These are phyloP conservation scores for Epichloe uncinata DNA, from an alignment of 2,329 filamentous ascomycete species.

Conservation along the genomic window DNA sequence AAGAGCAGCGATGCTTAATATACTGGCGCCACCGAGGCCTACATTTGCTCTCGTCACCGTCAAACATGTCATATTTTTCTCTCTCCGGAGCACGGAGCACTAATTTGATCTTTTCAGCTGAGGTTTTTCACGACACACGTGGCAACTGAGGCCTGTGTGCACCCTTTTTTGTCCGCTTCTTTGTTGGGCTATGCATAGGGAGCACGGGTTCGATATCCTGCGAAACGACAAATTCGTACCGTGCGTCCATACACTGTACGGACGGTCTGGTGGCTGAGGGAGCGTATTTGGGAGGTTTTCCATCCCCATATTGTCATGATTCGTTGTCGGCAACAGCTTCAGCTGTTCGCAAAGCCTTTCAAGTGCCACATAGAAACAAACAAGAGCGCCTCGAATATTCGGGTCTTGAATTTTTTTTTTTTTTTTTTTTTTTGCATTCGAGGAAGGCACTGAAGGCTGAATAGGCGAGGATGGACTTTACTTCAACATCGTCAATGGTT, in stretches of 20 bases:
- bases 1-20: not conserved
- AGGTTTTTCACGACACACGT: constrained; percentile 3
- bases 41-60: not conserved
- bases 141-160: not conserved
- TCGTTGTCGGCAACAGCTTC: no score
- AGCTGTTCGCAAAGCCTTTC: no score
- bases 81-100: no score
- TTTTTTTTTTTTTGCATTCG: no score
- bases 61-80: not conserved
- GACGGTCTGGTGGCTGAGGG: not conserved
- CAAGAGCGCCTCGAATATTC: no score
- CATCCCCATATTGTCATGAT: no score
- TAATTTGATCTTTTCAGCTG: not conserved
- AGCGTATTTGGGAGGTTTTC: no score
- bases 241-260: not conserved
- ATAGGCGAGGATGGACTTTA: no score
- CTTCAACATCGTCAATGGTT: no score
- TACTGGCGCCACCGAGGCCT: not conserved
- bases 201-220: not conserved
- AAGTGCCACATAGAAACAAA: no score
- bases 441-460: no score
- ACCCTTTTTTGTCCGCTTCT: not conserved
- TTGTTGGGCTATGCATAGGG: not conserved
- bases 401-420: no score
- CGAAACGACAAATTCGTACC: not conserved